Evolutionary conservation across 176 grass and related monocot species (phyloP), one percentile per base, ranked within the genome.

Genomic region (Avena eriantha): DNA sequence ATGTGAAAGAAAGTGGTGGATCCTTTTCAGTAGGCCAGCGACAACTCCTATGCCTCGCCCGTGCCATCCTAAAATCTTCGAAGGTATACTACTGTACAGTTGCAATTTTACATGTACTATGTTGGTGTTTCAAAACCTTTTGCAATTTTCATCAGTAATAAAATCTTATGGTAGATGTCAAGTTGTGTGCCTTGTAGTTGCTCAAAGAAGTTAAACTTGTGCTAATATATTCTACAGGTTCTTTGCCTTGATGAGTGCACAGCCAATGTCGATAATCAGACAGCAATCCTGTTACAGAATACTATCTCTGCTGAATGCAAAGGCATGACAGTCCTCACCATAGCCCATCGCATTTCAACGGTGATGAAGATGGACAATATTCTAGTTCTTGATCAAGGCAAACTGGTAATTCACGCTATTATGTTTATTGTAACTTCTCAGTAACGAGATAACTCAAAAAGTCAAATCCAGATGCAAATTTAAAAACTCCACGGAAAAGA

Each of bases 171-270:
- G 13, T 24, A 43, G 4, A 16, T 57, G 33, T 24, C 26, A 34
- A 53, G 31, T 6, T 69, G 48, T 51, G 36, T 51, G 50, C 5
- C 29, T 23, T 36, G 21, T 68, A 72, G 7, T 41, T 86, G 24
- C 5, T 43, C 21, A 53, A 63, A 36, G 57, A 81, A 82, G 53
- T 54, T 82, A 53, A 78, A 73, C 8, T 41, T 36, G 35, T 47
- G 47, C 56, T 63, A 19, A 80, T 58, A 47, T n/a, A n/a, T 24
- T 66, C 4, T 80, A 53, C 87, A 95, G 96, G 88, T 98, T 82
- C 86, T 94, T 73, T 98, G 93, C 55, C 88, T 98, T 36, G 96
- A 96, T 85, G 96, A 98, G 85, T 98, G 93, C 88, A 95, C 96
- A 49, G 90, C 96, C 53, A 98, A 88, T 88, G 58, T 94, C 78